phyloP scores from a whole-genome alignment of 192 early-diverging fungal genomes.

The Polychytrium aggregatum region DNA sequence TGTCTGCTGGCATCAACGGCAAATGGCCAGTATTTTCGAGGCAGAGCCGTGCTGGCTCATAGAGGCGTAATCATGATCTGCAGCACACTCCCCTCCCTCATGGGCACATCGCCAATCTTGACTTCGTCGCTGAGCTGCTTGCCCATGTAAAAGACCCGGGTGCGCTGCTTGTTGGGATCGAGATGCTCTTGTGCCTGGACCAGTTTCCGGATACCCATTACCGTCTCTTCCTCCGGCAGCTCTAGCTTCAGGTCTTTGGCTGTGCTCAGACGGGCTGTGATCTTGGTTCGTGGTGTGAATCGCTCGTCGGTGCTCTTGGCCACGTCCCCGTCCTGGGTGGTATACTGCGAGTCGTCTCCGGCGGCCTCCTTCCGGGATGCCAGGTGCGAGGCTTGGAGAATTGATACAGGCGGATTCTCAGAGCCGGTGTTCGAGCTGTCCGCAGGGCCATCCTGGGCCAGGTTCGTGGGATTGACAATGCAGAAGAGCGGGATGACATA shows the following conservation, averaged over 20 bases:
- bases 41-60: too few relatives aligned
- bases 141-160: conserved; percentile 13
- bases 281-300: background rate
- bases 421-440: background rate
- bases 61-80: conserved; percentile 17
- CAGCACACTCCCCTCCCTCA: conserved; percentile 11
- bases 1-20: too few relatives aligned
- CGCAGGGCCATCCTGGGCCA: background rate
- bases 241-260: conserved; percentile 12
- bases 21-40: too few relatives aligned
- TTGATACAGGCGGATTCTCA: background rate
- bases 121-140: conserved; percentile 4
- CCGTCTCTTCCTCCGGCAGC: background rate
- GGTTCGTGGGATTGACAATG: conserved; percentile 22
- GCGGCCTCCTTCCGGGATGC: background rate
- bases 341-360: background rate
- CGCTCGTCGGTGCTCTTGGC: background rate
- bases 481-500: conserved; percentile 63
- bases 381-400: background rate
- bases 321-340: background rate
- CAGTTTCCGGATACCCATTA: conserved; percentile 1
- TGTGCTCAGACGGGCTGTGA: conserved; percentile 8
- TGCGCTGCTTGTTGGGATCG: background rate
- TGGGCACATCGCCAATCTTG: conserved; percentile 5
- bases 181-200: background rate